Evolutionary conservation across 2,329 filamentous ascomycete species (phyloP).

Genomic region (Cyanodermella asteris): DNA sequence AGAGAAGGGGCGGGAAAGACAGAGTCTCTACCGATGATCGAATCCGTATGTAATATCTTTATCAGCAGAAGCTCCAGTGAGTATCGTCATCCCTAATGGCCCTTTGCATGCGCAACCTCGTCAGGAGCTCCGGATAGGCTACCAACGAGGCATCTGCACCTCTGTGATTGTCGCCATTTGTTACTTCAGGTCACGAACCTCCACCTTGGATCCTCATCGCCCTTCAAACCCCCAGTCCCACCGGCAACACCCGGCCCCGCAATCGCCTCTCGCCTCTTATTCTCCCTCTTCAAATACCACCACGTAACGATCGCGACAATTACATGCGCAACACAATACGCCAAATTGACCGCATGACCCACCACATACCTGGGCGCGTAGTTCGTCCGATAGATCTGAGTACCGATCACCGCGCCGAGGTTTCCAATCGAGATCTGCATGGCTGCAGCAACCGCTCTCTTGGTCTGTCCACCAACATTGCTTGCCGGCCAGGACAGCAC

Average conservation of each 20-base stretch:
- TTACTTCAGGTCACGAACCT: constrained; percentile 7
- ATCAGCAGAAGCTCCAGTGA: too few relatives aligned
- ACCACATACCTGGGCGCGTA: constrained; percentile 41
- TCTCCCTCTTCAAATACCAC: constrained; percentile 33
- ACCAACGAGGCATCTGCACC: too few relatives aligned
- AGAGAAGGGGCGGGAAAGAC: too few relatives aligned
- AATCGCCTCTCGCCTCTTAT: constrained; percentile 14
- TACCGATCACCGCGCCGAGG: constrained; percentile 44
- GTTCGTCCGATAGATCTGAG: constrained; percentile 41
- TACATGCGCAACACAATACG: constrained; percentile 38
- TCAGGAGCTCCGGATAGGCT: too few relatives aligned
- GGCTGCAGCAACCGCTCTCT: constrained; percentile 32
- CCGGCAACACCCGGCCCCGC: constrained; percentile 1
- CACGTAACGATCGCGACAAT: constrained; percentile 31
- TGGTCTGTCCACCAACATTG: constrained; percentile 35
- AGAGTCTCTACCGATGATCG: too few relatives aligned
- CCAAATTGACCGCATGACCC: constrained; percentile 45
- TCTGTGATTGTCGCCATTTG: too few relatives aligned
- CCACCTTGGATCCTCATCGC: constrained; percentile 7
- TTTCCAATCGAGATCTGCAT: constrained; percentile 32
- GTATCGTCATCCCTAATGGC: too few relatives aligned
- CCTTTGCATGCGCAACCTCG: too few relatives aligned
- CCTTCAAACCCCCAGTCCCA: constrained; percentile 5
- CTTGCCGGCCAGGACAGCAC: constrained; percentile 35
- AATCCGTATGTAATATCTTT: too few relatives aligned